Evolutionary conservation across 495 filamentous ascomycete species (phyloP).

Genomic region (Neurospora tetrasperma): DNA sequence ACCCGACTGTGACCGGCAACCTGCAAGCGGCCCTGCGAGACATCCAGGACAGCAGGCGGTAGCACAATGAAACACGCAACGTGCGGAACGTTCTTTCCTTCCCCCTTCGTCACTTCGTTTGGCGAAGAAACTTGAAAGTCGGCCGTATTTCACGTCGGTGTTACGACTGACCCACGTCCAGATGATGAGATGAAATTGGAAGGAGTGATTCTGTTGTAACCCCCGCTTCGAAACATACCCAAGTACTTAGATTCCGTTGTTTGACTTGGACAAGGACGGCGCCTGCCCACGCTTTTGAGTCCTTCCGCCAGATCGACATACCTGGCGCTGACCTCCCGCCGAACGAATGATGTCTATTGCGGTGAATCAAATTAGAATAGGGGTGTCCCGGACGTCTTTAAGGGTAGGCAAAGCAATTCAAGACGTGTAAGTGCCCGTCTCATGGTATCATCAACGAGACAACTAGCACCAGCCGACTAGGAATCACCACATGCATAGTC

Average conservation of each 20-base stretch:
- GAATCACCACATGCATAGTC: neutral
- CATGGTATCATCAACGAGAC: neutral
- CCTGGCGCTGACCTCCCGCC: no score
- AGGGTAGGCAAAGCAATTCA: neutral
- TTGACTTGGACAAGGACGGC: neutral
- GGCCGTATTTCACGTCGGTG: neutral
- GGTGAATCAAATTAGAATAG: no score
- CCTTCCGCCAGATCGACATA: no score
- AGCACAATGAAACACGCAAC: neutral
- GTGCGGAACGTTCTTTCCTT: neutral
- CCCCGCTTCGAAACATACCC: neutral
- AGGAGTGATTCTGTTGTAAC: neutral
- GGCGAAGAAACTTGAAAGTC: neutral
- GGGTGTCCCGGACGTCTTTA: neutral
- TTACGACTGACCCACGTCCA: neutral
- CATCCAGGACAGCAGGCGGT: neutral
- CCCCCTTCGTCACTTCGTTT: neutral
- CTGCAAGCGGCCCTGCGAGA: neutral
- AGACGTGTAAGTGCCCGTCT: neutral
- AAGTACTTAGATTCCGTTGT: neutral
- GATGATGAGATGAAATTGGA: neutral
- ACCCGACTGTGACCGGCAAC: neutral
- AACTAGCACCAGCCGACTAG: neutral
- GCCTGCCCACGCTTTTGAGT: neutral
- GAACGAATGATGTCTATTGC: no score